Evolutionary conservation across 768 basidiomycete genomes (phyloP), one percentile per base, ranked within the genome.

Genomic region (Exidia glandulosa): DNA sequence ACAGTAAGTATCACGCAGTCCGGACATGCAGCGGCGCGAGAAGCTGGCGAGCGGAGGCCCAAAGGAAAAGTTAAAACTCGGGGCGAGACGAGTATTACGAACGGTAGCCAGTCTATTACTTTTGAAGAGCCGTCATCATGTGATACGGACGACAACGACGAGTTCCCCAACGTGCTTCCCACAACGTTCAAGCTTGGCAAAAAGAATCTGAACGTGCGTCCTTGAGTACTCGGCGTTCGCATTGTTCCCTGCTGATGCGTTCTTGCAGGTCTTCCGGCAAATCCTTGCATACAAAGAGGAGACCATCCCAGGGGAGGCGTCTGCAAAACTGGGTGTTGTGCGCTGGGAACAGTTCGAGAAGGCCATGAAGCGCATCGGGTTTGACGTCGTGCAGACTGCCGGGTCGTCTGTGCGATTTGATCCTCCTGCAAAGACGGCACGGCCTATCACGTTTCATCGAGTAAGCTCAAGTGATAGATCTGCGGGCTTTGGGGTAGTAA

Each of bases 321-420:
- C 14, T 45, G 32, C 33, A 31, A 59, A 54, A 47, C 7, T n/a
- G 47, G 45, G 31, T 27, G 58, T 32, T 25, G 25, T 48, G 33
- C 47, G 30, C 31, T 9, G 13, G n/a, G 14, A 48, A 29, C 25
- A 32, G 23, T 32, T 32, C 23, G 41, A 45, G 23, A 47, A 59
- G 58, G 58, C 58, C 9, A 59, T 59, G 58, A 33, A 32, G 31
- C 58, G 48, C 13, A 29, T 37, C 31, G 58, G 58, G 19, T 59
- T 59, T 19, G 27, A 59, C 4, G 58, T 59, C 25, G 29, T 59
- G 25, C 58, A 59, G 50, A 59, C 58, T 1, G 58, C 45, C 13
- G 58, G 58, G 7, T 59, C 58, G 9, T 59, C 58, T 6, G 58
- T 59, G 31, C 30, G 58, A 2, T 59, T 59, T 32, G 58, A 59